phyloP scores from a whole-genome alignment of 352 stramenopile genomes.

The Globisporangium echinulatum region DNA sequence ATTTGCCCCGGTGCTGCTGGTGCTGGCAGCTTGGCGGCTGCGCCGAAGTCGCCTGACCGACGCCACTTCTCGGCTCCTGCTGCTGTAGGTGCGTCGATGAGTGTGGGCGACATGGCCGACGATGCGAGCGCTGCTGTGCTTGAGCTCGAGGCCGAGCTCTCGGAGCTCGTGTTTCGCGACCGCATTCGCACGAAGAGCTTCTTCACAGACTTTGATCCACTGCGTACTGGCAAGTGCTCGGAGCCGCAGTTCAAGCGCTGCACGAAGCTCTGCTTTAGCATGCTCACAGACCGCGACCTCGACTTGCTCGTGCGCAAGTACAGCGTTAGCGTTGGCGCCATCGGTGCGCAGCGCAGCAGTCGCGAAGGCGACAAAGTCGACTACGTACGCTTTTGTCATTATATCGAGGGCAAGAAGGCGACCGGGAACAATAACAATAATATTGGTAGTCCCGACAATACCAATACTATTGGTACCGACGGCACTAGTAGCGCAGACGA shows the following conservation, averaged over 20 bases:
- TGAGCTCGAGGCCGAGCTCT: constrained; percentile 50
- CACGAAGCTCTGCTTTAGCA: constrained; percentile 69
- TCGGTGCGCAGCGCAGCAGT: not conserved
- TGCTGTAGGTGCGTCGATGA: constrained; percentile 4
- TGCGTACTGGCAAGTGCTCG: constrained; percentile 69
- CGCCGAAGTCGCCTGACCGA: constrained; percentile 43
- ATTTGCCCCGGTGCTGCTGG: constrained; percentile 38
- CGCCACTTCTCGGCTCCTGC: constrained; percentile 37
- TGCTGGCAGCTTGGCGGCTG: constrained; percentile 19
- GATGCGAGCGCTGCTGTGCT: not conserved
- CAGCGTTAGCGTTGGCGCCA: constrained; percentile 11
- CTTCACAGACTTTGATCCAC: constrained; percentile 76
- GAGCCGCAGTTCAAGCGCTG: constrained; percentile 76
- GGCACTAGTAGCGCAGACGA: constrained; percentile 23
- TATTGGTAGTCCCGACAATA: too few species aligned
- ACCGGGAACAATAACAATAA: too few species aligned
- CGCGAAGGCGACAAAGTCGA: constrained; percentile 57
- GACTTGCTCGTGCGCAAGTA: constrained; percentile 60
- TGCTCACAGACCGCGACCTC: constrained; percentile 56
- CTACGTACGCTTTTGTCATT: constrained; percentile 73
- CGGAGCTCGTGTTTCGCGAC: constrained; percentile 52
- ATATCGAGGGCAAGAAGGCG: constrained; percentile 37
- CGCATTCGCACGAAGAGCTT: constrained; percentile 82
- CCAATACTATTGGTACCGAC: too few species aligned
- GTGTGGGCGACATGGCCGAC: not conserved